Percentiles rank a stretch among this genome's conserved stretches.
Conservation (phyloP, 108 stramenopile species). For the Mediolabrus comicus region DNA sequence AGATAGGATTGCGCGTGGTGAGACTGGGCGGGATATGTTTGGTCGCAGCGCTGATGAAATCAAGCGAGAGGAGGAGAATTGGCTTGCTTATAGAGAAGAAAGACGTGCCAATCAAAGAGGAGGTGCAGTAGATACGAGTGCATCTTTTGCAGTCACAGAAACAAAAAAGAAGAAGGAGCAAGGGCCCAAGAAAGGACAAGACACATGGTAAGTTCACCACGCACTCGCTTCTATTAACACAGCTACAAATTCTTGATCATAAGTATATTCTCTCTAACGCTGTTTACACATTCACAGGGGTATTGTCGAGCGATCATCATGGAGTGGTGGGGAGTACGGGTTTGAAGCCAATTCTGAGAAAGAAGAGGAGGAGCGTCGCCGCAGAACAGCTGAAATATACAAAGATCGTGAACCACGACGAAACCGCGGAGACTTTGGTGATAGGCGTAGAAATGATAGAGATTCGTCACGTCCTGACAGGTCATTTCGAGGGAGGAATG, state of each 20-base stretch:
- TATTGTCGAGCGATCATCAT: constrained; percentile 38
- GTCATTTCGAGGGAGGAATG: constrained; percentile 45
- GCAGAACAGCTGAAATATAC: constrained; percentile 24
- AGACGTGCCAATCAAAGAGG: constrained; percentile 46
- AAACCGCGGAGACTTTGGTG: constrained; percentile 11
- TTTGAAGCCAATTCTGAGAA: constrained; percentile 27
- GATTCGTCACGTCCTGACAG: constrained; percentile 10
- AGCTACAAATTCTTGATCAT: background rate
- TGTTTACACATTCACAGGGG: constrained; percentile 11
- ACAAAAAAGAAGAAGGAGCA: constrained; percentile 23
- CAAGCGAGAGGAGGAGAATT: constrained; percentile 59
- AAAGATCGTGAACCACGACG: constrained; percentile 27
- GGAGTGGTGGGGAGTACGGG: constrained; percentile 44
- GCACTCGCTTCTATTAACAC: no score
- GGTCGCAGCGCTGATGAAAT: constrained; percentile 53
- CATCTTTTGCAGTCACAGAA: background rate
- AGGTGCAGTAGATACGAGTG: constrained; percentile 17
- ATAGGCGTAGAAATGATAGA: constrained; percentile 4
- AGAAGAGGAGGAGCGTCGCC: constrained; percentile 28
- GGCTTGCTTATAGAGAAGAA: constrained; percentile 75
- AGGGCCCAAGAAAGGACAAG: constrained; percentile 23
- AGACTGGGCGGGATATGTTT: constrained; percentile 48
- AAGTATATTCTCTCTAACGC: background rate
- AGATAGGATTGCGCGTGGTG: constrained; percentile 61
- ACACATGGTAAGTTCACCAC: constrained; percentile 25